Evolutionary conservation across 1,139 yeast species (phyloP).

Genomic region (Kodamaea sp.): DNA sequence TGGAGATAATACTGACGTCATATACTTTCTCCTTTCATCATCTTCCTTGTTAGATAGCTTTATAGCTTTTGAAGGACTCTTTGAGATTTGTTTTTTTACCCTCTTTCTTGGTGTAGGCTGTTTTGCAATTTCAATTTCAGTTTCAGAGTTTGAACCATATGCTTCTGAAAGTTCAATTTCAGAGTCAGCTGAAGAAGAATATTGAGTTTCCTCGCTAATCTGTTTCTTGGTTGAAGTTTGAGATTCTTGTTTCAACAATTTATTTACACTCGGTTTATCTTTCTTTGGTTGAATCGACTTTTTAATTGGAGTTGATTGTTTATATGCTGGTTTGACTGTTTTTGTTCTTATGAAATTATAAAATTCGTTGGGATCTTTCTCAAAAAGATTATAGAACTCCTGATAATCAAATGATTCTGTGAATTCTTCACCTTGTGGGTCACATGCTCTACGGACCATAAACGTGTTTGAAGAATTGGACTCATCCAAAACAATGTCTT

Average conservation of each 20-base stretch:
- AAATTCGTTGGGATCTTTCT: slow-evolving; percentile 25
- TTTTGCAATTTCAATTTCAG: not conserved
- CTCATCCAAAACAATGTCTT: slow-evolving; percentile 27
- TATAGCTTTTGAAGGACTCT: slow-evolving; percentile 7
- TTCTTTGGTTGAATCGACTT: not conserved
- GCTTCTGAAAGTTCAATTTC: not conserved
- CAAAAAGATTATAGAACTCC: slow-evolving; percentile 20
- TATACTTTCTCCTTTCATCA: slow-evolving; percentile 13
- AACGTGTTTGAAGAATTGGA: slow-evolving; percentile 26
- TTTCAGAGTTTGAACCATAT: not conserved
- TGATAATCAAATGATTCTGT: slow-evolving; percentile 36
- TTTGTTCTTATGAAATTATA: slow-evolving; percentile 17
- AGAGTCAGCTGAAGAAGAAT: not conserved
- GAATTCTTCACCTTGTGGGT: slow-evolving; percentile 29
- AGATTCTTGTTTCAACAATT: not conserved
- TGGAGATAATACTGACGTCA: slow-evolving; percentile 28
- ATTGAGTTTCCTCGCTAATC: not conserved
- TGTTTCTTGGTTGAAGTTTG: not conserved
- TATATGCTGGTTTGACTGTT: slow-evolving; percentile 25
- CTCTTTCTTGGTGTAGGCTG: slow-evolving; percentile 2
- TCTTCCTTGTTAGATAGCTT: slow-evolving; percentile 7
- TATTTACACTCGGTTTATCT: not conserved
- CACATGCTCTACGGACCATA: slow-evolving; percentile 39
- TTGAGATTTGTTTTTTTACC: slow-evolving; percentile 2
- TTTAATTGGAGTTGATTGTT: not conserved